phyloP scores from a whole-genome alignment of 805 yeast species.

The Nakazawaea pomicola region DNA sequence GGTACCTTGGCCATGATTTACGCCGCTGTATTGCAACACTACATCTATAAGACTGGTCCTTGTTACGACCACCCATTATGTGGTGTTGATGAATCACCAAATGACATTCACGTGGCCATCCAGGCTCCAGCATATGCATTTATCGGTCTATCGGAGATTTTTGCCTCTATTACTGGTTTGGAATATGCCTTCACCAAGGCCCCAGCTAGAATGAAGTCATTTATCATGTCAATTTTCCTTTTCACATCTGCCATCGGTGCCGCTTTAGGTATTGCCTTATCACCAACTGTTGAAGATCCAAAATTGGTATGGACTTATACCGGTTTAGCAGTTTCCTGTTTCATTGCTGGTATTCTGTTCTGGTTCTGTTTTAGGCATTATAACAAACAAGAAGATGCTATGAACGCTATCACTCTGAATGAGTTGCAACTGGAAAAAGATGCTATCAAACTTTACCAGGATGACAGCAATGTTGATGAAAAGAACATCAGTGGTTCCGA shows the following conservation, averaged over 20 bases:
- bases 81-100: slow-evolving; percentile 29
- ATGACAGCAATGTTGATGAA: not conserved
- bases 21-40: slow-evolving; percentile 71
- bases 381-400: slow-evolving; percentile 52
- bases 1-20: slow-evolving; percentile 65
- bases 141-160: slow-evolving; percentile 71
- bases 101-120: slow-evolving; percentile 56
- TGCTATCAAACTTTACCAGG: not conserved
- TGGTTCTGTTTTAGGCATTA: slow-evolving; percentile 53
- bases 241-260: slow-evolving; percentile 74
- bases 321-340: slow-evolving; percentile 56
- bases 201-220: slow-evolving; percentile 62
- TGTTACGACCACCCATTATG: slow-evolving; percentile 65
- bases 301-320: slow-evolving; percentile 65
- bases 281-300: slow-evolving; percentile 64
- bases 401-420: slow-evolving; percentile 43
- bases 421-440: not conserved
- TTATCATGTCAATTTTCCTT: slow-evolving; percentile 52
- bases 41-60: slow-evolving; percentile 66
- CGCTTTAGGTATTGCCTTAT: slow-evolving; percentile 68
- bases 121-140: slow-evolving; percentile 60
- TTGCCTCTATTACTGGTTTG: slow-evolving; percentile 76
- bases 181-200: slow-evolving; percentile 85
- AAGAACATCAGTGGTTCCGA: slow-evolving; percentile 9
- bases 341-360: slow-evolving; percentile 56